A percentile compares a stretch with the other conserved stretches of the same genome.
phyloP scores from a whole-genome alignment of 768 basidiomycete species.

The Rhodotorula kratochvilovae region DNA sequence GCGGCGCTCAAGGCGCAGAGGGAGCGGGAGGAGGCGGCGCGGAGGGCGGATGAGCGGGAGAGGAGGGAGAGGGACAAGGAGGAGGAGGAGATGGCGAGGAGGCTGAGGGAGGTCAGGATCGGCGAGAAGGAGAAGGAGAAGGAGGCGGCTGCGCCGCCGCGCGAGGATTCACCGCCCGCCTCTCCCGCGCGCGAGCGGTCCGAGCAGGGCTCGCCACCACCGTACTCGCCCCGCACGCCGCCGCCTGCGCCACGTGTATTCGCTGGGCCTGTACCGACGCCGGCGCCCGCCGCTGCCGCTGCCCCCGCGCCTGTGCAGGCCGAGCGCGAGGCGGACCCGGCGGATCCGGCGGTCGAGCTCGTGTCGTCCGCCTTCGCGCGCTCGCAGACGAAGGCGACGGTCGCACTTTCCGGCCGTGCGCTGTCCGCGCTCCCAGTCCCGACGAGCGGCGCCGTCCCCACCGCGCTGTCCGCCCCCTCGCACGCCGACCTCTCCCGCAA shows the following conservation, averaged over 20 bases:
- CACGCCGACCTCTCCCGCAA: slow-evolving; percentile 24
- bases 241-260: no score
- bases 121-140: neutral
- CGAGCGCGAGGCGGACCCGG: neutral
- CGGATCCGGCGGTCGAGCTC: slow-evolving; percentile 9
- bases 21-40: neutral
- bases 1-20: neutral
- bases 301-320: neutral
- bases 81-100: neutral
- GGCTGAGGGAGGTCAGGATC: neutral
- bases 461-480: neutral
- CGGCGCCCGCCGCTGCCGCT: neutral
- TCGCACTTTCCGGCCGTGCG: slow-evolving; percentile 2
- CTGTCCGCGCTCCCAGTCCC: slow-evolving; percentile 10
- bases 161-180: no score
- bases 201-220: slow-evolving; percentile 12
- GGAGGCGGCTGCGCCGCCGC: neutral
- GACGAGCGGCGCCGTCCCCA: neutral
- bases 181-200: neutral
- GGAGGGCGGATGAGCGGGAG: neutral
- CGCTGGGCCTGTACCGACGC: no score
- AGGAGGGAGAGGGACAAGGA: neutral
- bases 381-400: neutral
- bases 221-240: slow-evolving; percentile 13
- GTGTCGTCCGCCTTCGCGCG: neutral